Evolutionary conservation across 164 flowering plant genomes (phyloP), one percentile per base, ranked within the genome.

Genomic region (Liquidambar formosana): DNA sequence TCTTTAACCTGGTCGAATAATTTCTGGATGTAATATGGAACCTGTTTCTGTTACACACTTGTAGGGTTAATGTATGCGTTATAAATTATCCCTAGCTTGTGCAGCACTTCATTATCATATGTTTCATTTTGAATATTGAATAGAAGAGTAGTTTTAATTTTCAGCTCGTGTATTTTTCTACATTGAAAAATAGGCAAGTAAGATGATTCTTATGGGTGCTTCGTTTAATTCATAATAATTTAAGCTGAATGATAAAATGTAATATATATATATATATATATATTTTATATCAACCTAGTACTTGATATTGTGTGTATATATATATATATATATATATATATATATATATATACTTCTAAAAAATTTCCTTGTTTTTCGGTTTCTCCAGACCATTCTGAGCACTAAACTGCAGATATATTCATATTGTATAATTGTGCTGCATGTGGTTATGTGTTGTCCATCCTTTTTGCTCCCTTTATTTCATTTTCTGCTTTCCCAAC

Each of bases 61-160:
- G n/a, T 49, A 49, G 19, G 19, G 53, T 49, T 49, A 49, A 49
- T 49, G 53, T n/a, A 49, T 49, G 18, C 14, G 53, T 21, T 22
- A 19, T n/a, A n/a, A n/a, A n/a, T 10, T 11, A 19, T 54, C 26
- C n/a, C 57, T n/a, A n/a, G n/a, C n/a, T 54, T 54, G 25, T 54
- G 26, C 57, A 54, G 57, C 10, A 54, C 23, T 54, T 54, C 57
- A 15, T 15, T 49, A 54, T 8, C 26, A 21, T 54, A 54, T 54
- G 57, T 54, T 54, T 49, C n/a, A 15, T 49, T n/a, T 49, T 49
- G 53, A 33, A 33, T 33, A 49, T 49, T 49, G 53, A 49, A 49
- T 47, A 47, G 13, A 47, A 15, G n/a, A n/a, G n/a, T 49, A 49
- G 53, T n/a, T n/a, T n/a, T n/a, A 49, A 15, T 33, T 33, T 33